Base-by-base conservation (phyloP, 345 rosid species). In the Populus ilicifolia region DNA sequence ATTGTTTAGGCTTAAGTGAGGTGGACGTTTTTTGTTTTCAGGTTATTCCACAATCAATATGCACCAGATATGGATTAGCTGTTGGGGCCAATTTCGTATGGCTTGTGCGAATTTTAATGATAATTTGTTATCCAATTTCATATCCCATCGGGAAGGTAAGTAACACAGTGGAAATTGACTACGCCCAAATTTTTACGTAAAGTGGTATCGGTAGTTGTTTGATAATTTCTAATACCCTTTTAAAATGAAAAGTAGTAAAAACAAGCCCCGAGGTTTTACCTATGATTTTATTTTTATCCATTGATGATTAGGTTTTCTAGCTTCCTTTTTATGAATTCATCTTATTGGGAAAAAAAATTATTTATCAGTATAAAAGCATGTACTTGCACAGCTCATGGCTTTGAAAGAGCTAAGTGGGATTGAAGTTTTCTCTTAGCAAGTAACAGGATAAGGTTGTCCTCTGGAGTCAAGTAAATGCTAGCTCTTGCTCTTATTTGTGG, bases 31-130 rank as follows among this genome's bases (percentile, higher is more conserved):
- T 63, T 77, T 35, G 10, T 41, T 35, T 30, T 70, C 79, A 96
- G 99, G 96, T 96, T 84, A 96, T 96, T 83, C 99, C 99, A 52
- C 99, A 96, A 91, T 87, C 99, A 46, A 93, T 87, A 84, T 96
- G 99, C 73, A 80, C 98, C 1, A 88, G 98, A 86, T 95, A 95
- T 83, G 98, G 98, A 54, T 91, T 95, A 12, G 96, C 99, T 0
- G 97, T 93, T 0, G 99, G 99, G 78, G 91, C 98, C 1, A 93
- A 92, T 80, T 90, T 95, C 66, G 89, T 87, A 2, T 89, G 91
- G 93, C 98, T 93, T 77, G 99, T 93, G 56, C 87, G 90, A 23
- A 78, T 95, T 82, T 84, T 95, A 78, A 92, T 95, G 98, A 79
- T 87, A 23, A 80, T 93, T 61, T 92, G 96, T 84, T 95, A 87